Conservation (phyloP, 1,284 basidiomycete genomes). For the Apiotrichum veenhuisii region DNA sequence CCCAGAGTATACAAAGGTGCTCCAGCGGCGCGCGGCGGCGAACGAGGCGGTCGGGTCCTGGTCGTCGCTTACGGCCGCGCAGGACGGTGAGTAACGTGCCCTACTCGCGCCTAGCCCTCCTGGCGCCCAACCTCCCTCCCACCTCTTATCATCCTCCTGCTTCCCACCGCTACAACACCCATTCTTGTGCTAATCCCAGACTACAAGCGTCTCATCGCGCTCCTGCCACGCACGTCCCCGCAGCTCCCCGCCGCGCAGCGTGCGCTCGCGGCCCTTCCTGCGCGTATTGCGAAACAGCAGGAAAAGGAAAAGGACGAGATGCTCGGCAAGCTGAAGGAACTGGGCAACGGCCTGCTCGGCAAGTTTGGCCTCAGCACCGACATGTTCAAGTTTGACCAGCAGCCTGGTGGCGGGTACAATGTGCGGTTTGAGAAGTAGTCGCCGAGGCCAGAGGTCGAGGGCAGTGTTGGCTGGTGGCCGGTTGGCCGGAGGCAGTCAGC, state of each 20-base stretch:
- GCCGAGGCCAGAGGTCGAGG: background rate
- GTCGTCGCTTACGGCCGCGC: constrained; percentile 72
- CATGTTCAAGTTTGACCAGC: constrained; percentile 91
- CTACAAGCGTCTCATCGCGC: constrained; percentile 63
- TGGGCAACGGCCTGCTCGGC: constrained; percentile 91
- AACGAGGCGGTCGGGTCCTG: constrained; percentile 78
- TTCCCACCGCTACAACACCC: too few relatives aligned
- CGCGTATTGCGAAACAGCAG: constrained; percentile 63
- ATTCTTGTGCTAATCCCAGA: too few relatives aligned
- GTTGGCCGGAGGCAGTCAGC: too few relatives aligned
- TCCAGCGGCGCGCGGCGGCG: constrained; percentile 78
- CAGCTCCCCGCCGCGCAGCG: constrained; percentile 56
- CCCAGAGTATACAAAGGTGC: constrained; percentile 76
- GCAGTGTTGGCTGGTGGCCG: too few relatives aligned
- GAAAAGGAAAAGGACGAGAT: constrained; percentile 88
- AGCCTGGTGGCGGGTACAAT: constrained; percentile 88
- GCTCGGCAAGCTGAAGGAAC: constrained; percentile 83
- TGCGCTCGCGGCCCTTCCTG: constrained; percentile 59
- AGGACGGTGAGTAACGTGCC: too few relatives aligned
- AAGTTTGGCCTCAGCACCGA: constrained; percentile 81
- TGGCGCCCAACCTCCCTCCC: too few relatives aligned
- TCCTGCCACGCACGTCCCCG: constrained; percentile 60
- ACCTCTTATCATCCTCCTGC: too few relatives aligned
- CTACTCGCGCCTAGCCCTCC: too few relatives aligned
- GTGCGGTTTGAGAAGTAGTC: constrained; percentile 66